Evolutionary conservation across 495 filamentous ascomycete genomes (phyloP).

Genomic region (Penicillium simplicissimum): DNA sequence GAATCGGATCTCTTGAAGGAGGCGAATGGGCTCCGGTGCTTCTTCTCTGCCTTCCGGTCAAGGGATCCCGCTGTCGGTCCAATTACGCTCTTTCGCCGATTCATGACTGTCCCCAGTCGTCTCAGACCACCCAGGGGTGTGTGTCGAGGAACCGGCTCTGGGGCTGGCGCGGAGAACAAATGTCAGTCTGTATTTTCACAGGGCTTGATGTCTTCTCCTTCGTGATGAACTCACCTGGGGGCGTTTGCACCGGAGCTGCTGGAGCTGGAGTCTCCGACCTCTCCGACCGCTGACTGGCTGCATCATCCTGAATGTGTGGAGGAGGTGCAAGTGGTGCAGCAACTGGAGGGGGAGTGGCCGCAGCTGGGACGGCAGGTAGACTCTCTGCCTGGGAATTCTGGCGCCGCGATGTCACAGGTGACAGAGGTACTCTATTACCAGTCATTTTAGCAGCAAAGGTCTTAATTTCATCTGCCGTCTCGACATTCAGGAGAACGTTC

Average conservation of each 20-base stretch:
- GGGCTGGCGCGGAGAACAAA: conserved; percentile 18
- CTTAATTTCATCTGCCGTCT: conserved; percentile 87
- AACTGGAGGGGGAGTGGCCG: conserved; percentile 11
- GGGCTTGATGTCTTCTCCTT: neutral
- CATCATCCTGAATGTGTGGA: conserved; percentile 52
- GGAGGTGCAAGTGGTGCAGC: conserved; percentile 41
- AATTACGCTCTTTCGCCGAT: conserved; percentile 55
- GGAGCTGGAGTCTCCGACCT: conserved; percentile 36
- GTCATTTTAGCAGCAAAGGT: conserved; percentile 66
- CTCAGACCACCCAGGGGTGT: conserved; percentile 57
- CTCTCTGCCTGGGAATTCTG: conserved; percentile 23
- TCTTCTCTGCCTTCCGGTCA: conserved; percentile 50
- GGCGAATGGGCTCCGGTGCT: conserved; percentile 47
- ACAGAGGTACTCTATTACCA: conserved; percentile 23
- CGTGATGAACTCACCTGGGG: conserved; percentile 38
- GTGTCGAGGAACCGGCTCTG: conserved; percentile 39
- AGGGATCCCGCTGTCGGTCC: conserved; percentile 35
- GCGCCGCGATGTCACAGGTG: conserved; percentile 20
- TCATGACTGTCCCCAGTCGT: conserved; percentile 79
- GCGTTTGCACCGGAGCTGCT: conserved; percentile 37
- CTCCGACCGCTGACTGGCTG: conserved; percentile 60
- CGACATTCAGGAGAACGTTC: conserved; percentile 82
- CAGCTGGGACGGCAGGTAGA: conserved; percentile 10
- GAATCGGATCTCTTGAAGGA: conserved; percentile 53
- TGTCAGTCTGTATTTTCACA: neutral